These are phyloP conservation scores for Monosporascus sp. DNA, from an alignment of 2,329 filamentous ascomycete genomes.

Conservation along the genomic window DNA sequence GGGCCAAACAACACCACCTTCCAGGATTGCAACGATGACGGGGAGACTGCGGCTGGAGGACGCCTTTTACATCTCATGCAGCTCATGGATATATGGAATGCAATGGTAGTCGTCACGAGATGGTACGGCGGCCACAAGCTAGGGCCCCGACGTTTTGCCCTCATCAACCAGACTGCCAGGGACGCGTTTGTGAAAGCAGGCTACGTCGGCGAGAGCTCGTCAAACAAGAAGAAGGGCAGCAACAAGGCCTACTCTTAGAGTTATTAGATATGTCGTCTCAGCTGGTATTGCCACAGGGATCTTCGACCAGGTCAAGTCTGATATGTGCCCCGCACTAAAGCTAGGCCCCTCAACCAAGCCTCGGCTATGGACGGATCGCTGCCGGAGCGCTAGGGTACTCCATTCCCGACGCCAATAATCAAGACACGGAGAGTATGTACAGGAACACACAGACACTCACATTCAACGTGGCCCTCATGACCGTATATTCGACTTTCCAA, in stretches of 20 bases:
- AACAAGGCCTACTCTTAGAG: conserved; percentile 9
- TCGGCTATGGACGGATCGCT: too few relatives aligned
- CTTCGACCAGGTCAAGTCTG: too few relatives aligned
- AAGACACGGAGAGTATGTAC: too few relatives aligned
- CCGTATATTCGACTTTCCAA: too few relatives aligned
- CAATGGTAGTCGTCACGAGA: conserved; percentile 84
- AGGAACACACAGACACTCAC: too few relatives aligned
- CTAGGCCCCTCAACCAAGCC: too few relatives aligned
- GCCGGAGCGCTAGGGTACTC: too few relatives aligned
- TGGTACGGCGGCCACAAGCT: conserved; percentile 94
- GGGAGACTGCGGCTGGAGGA: conserved; percentile 85
- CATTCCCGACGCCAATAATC: too few relatives aligned
- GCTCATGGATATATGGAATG: conserved; percentile 89
- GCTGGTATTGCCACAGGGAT: too few relatives aligned
- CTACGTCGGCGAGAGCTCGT: conserved; percentile 51
- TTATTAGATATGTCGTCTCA: too few relatives aligned
- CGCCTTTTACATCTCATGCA: conserved; percentile 86
- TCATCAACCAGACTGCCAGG: conserved; percentile 82
- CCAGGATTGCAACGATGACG: conserved; percentile 95
- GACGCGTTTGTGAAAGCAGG: conserved; percentile 78
- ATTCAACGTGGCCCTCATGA: too few relatives aligned
- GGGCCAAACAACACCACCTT: conserved; percentile 53
- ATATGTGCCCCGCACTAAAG: too few relatives aligned
- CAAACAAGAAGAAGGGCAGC: conserved; percentile 38
- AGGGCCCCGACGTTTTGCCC: conserved; percentile 80